A percentile compares a stretch with the other conserved stretches of the same genome.
Evolutionary conservation across 768 basidiomycete genomes (phyloP).

Genomic region (Wakefieldia striispora): DNA sequence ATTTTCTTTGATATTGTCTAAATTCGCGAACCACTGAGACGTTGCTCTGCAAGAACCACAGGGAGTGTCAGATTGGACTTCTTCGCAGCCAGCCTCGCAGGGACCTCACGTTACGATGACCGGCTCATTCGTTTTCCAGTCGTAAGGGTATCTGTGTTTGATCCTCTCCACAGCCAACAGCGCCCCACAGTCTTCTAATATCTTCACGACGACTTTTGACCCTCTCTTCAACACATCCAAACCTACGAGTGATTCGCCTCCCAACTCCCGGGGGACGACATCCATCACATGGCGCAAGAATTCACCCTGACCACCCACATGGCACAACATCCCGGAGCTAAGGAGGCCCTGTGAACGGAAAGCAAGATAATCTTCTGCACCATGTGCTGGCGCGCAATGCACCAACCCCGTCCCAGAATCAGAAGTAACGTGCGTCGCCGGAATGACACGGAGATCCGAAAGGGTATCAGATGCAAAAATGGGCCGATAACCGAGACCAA

Average conservation of each 20-base stretch:
- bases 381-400: constrained; percentile 94
- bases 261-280: constrained; percentile 37
- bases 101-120: constrained; percentile 79
- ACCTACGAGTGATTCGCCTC: constrained; percentile 58
- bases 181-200: constrained; percentile 51
- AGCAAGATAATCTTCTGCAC: constrained; percentile 84
- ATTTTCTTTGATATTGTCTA: constrained; percentile 76
- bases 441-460: constrained; percentile 46
- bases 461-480: constrained; percentile 47
- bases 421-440: constrained; percentile 75
- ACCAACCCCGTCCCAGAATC: constrained; percentile 95
- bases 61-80: background rate
- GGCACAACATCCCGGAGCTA: constrained; percentile 61
- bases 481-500: constrained; percentile 57
- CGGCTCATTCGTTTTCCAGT: constrained; percentile 93
- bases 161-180: constrained; percentile 69
- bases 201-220: constrained; percentile 57
- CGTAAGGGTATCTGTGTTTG: constrained; percentile 91
- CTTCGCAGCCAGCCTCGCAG: background rate
- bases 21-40: constrained; percentile 96
- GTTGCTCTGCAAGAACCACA: constrained; percentile 58
- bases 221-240: constrained; percentile 75
- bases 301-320: constrained; percentile 75
- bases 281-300: constrained; percentile 61
- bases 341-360: constrained; percentile 61